Base-by-base conservation (phyloP, 83 land plant genomes). In the Thuja plicata region DNA sequence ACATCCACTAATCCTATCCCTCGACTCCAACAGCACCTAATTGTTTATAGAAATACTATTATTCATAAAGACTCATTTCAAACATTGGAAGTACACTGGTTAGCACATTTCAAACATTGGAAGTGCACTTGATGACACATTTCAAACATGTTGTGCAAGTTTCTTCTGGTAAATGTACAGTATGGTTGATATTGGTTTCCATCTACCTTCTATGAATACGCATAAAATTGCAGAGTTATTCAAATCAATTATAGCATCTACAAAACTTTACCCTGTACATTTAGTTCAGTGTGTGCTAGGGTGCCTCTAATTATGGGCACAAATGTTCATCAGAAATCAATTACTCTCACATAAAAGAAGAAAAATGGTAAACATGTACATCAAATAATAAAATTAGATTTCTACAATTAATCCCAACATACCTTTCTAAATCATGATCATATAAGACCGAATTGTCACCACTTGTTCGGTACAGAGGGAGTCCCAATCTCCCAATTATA, bases 381-480 rank as follows among this genome's bases (percentile, higher is more conserved):
- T 32, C n/a, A 34, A 76, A 32, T 74, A 74, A 32, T 32, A 74
- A 12, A 15, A 76, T 30, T 78, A 41, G 19, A 89, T 15, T 73
- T 41, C n/a, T 43, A 17, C 38, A 21, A 12, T 62, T 80, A n/a
- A 80, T 34, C 21, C 17, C 15, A 24, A 34, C 91, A 27, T 89
- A 94, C 99, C 99, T 98, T 87, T 98, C 99, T 48, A 98, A 84
- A 89, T 97, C 99, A 92, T 98, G 99, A 88, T 98, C 99, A 93
- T 94, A 98, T 60, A 98, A 88, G 55, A 98, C 97, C 24, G 99
- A 98, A 89, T 98, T 93, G 74, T 98, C 99, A 38, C 97, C 99
- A 89, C 99, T 94, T 8, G 99, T 98, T 15, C 97, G 97, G 90
- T 98, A 97, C n/a, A 97, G 90, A 19, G 99, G 99, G 21, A 98